phyloP scores from a whole-genome alignment of 2,329 filamentous ascomycete species.

The Hypoxylon sp. region DNA sequence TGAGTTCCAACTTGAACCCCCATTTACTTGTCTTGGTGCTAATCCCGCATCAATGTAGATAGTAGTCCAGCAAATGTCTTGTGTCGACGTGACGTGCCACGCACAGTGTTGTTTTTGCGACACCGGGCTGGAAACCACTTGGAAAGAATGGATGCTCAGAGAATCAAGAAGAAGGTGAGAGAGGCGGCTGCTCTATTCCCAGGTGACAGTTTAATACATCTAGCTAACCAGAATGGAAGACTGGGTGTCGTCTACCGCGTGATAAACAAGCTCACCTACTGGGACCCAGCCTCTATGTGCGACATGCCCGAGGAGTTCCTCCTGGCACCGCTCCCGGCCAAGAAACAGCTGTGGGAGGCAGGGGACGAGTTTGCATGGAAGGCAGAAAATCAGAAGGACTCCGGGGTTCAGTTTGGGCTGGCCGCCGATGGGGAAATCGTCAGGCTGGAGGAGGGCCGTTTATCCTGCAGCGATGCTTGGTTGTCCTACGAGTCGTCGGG shows the following conservation, averaged over 20 bases:
- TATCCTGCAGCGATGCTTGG: conserved; percentile 39
- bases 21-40: background rate
- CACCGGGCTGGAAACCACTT: conserved; percentile 40
- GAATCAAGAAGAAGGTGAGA: conserved; percentile 51
- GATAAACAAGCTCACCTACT: conserved; percentile 54
- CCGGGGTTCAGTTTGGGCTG: conserved; percentile 43
- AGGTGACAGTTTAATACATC: background rate
- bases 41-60: background rate
- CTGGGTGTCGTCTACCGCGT: conserved; percentile 51
- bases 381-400: conserved; percentile 42
- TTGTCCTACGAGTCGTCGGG: conserved; percentile 27
- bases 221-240: conserved; percentile 43
- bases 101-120: conserved; percentile 29
- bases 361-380: conserved; percentile 48
- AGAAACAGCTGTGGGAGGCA: conserved; percentile 56
- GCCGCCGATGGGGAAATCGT: conserved; percentile 47
- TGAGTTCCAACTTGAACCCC: conserved; percentile 36
- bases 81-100: conserved; percentile 28
- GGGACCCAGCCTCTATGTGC: conserved; percentile 52
- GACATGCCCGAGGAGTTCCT: conserved; percentile 47
- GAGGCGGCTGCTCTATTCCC: conserved; percentile 1
- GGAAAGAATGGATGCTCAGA: conserved; percentile 53
- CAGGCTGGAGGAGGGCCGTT: conserved; percentile 40
- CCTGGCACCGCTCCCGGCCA: conserved; percentile 53
- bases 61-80: background rate